Conservation (phyloP, 2,329 filamentous ascomycete genomes). For the Thelonectria discophora region DNA sequence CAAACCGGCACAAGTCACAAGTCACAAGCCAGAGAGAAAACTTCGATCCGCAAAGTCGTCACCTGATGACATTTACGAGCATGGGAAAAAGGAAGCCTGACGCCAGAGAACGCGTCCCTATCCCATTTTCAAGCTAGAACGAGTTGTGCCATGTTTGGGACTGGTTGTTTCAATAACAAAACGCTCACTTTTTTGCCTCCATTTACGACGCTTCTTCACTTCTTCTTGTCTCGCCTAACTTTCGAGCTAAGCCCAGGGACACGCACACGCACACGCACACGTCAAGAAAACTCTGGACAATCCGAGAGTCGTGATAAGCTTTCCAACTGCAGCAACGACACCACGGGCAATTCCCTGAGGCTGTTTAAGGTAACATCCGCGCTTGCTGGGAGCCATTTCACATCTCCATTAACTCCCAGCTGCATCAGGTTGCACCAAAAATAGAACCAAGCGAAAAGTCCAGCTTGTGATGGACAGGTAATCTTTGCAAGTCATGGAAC, state of each 20-base stretch:
- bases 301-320: slow-evolving; percentile 11
- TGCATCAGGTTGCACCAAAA: neutral
- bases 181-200: neutral
- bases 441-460: neutral
- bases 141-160: slow-evolving; percentile 4
- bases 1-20: slow-evolving; percentile 12
- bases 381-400: neutral
- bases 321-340: slow-evolving; percentile 17
- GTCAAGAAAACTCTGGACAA: slow-evolving; percentile 2
- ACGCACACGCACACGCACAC: slow-evolving; percentile 18
- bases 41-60: slow-evolving; percentile 24
- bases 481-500: slow-evolving; percentile 2
- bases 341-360: slow-evolving; percentile 4
- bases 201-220: neutral
- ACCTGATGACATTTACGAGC: slow-evolving; percentile 27
- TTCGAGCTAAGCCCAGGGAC: slow-evolving; percentile 16
- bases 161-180: slow-evolving; percentile 13
- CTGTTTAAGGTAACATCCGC: slow-evolving; percentile 3
- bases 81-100: slow-evolving; percentile 15
- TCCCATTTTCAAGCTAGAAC: neutral
- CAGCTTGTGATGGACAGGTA: neutral
- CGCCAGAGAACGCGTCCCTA: neutral
- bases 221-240: neutral
- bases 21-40: slow-evolving; percentile 28
- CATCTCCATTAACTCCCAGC: too few relatives aligned